phyloP scores from a whole-genome alignment of 345 rosid genomes.

The Gossypium anomalum region DNA sequence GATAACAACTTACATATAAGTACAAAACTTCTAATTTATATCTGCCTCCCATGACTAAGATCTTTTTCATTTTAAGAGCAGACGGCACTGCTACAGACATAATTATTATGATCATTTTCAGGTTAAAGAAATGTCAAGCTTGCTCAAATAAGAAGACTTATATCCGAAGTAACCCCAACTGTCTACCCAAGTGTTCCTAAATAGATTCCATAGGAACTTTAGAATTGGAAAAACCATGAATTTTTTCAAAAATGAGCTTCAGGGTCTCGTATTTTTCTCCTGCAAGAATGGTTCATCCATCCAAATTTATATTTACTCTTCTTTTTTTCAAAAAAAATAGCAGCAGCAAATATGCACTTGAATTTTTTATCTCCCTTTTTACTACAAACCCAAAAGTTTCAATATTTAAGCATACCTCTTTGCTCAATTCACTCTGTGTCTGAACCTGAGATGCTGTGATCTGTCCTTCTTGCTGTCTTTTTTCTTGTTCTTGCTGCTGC shows the following conservation, averaged over 20 bases:
- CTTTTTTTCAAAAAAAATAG: background rate
- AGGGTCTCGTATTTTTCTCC: background rate
- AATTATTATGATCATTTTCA: background rate
- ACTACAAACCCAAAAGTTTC: background rate
- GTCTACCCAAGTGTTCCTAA: background rate
- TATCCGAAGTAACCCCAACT: background rate
- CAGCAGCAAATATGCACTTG: background rate
- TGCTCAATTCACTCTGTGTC: slow-evolving; percentile 13
- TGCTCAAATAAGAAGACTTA: background rate
- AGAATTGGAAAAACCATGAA: background rate
- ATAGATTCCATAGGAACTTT: background rate
- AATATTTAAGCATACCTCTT: slow-evolving; percentile 25
- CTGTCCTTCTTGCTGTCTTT: slow-evolving; percentile 27
- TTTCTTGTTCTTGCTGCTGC: slow-evolving; percentile 27
- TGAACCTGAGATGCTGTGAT: slow-evolving; percentile 25
- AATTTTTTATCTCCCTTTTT: background rate
- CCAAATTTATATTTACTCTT: background rate
- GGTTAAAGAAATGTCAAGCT: background rate
- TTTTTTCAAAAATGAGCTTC: background rate
- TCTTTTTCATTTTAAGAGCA: background rate
- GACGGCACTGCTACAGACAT: background rate
- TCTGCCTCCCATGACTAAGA: background rate
- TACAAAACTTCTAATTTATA: background rate
- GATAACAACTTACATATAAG: background rate
- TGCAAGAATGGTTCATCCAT: background rate